Conservation (phyloP, 352 stramenopile species). For the Phytophthora pisi region DNA sequence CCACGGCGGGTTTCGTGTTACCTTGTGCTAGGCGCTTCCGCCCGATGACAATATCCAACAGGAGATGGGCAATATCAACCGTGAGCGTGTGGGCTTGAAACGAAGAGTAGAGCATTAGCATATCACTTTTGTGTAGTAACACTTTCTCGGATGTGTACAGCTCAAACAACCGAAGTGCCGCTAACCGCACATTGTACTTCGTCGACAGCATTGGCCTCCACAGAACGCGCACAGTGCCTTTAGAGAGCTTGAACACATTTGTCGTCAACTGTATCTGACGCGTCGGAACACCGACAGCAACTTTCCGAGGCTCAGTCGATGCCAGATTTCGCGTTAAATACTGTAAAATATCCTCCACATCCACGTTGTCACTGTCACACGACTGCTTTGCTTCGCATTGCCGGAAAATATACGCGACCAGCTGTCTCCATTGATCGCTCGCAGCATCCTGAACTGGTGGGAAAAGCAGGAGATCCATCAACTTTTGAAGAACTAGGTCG, state of each 20-base stretch:
- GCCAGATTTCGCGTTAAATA: conserved; percentile 62
- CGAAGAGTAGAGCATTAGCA: conserved; percentile 66
- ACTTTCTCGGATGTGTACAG: conserved; percentile 73
- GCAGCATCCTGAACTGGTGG: conserved; percentile 35
- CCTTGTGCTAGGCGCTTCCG: conserved; percentile 31
- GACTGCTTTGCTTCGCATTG: conserved; percentile 34
- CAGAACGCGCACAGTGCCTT: conserved; percentile 65
- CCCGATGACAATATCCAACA: conserved; percentile 73
- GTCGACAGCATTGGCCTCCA: conserved; percentile 66
- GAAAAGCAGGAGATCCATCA: conserved; percentile 76
- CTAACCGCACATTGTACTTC: conserved; percentile 56
- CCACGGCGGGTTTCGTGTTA: conserved; percentile 11
- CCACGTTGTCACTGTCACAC: conserved; percentile 23
- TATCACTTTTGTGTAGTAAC: conserved; percentile 57
- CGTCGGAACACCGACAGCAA: conserved; percentile 21
- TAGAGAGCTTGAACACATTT: conserved; percentile 57
- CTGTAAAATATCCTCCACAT: conserved; percentile 67
- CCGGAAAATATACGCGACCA: conserved; percentile 74
- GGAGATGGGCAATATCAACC: conserved; percentile 45
- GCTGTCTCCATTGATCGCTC: conserved; percentile 63
- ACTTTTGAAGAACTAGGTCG: conserved; percentile 64
- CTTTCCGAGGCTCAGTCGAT: conserved; percentile 35
- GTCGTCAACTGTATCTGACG: conserved; percentile 40
- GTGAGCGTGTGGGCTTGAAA: conserved; percentile 61
- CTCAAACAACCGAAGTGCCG: conserved; percentile 72